A percentile compares a stretch with the other conserved stretches of the same genome.
Evolutionary conservation across 345 rosid genomes (phyloP).

Genomic region (Syzygium jambos): DNA sequence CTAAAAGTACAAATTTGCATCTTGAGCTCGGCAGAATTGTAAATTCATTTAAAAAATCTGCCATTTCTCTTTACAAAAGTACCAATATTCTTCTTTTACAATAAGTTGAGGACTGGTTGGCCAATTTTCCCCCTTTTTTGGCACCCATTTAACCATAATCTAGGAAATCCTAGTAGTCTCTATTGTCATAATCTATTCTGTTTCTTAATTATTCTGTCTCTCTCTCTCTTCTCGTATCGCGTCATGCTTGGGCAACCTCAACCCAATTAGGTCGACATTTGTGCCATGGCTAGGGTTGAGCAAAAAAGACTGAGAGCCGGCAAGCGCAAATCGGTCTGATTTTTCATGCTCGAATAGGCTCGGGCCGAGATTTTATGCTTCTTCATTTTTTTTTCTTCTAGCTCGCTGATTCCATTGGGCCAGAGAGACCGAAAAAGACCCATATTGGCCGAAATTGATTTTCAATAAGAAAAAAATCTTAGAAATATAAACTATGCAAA

Average conservation of each 20-base stretch:
- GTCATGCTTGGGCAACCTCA: neutral
- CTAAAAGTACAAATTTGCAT: neutral
- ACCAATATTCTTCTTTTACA: neutral
- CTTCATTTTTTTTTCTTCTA: neutral
- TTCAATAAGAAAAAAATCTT: neutral
- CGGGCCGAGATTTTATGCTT: neutral
- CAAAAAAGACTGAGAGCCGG: neutral
- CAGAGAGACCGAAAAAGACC: neutral
- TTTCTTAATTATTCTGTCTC: neutral
- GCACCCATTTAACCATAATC: neutral
- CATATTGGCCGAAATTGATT: neutral
- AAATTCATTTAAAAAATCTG: neutral
- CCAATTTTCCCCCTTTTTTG: neutral
- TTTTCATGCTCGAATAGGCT: neutral
- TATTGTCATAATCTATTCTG: neutral
- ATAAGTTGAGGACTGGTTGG: neutral
- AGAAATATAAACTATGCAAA: neutral
- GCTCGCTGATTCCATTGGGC: neutral
- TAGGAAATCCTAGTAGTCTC: neutral
- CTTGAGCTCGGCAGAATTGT: neutral
- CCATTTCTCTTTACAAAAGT: neutral
- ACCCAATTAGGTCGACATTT: neutral
- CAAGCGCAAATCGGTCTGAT: neutral
- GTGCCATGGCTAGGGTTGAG: neutral
- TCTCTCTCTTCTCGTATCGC: neutral